Percentiles rank a stretch among this genome's conserved stretches.
phyloP scores from a whole-genome alignment of 495 filamentous ascomycete genomes.

The Xylaria castorea region DNA sequence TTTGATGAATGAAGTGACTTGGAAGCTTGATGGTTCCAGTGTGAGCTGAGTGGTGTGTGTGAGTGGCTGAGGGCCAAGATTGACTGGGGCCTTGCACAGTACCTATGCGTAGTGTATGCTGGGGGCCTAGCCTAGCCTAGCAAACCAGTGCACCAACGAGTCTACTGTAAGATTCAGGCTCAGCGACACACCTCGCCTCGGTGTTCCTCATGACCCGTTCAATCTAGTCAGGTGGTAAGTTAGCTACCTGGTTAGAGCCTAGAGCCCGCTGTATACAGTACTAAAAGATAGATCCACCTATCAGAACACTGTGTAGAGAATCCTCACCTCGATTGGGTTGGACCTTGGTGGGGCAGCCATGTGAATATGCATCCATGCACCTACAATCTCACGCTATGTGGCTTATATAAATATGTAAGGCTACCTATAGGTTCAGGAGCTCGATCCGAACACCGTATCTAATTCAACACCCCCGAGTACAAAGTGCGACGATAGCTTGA shows the following conservation, averaged over 20 bases:
- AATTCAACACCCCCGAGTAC: background rate
- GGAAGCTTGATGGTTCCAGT: slow-evolving; percentile 19
- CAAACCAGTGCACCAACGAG: too few species aligned
- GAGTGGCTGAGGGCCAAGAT: slow-evolving; percentile 25
- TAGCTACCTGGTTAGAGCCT: too few species aligned
- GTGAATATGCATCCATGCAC: slow-evolving; percentile 1
- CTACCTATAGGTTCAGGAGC: background rate
- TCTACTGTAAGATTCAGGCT: too few species aligned
- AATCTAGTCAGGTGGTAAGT: slow-evolving; percentile 6
- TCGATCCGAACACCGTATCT: slow-evolving; percentile 8
- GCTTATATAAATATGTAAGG: slow-evolving; percentile 20
- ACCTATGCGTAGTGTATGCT: too few species aligned
- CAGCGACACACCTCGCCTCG: too few species aligned
- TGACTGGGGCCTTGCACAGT: slow-evolving; percentile 3
- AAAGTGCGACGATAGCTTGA: background rate
- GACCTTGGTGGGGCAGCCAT: slow-evolving; percentile 10
- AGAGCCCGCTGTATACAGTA: background rate
- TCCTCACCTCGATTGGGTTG: background rate
- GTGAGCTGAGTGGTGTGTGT: slow-evolving; percentile 19
- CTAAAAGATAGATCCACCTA: background rate
- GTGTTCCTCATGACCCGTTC: background rate
- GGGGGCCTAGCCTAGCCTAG: background rate
- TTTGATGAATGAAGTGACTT: slow-evolving; percentile 27
- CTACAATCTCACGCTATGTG: background rate
- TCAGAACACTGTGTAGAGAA: background rate